phyloP scores from a whole-genome alignment of 1,284 basidiomycete genomes.

The Pholiota adiposa region DNA sequence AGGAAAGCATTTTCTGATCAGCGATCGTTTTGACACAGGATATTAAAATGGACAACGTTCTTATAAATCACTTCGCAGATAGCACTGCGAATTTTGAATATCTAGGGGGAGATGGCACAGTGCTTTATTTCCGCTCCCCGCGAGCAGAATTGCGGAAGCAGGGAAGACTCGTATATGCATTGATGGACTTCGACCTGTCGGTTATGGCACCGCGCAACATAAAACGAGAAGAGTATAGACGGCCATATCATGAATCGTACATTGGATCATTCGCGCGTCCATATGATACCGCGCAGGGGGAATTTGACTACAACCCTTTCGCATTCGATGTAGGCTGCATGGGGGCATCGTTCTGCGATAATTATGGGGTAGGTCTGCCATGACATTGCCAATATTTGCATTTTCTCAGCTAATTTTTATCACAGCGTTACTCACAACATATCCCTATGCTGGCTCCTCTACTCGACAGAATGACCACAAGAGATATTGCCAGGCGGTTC shows the following conservation, averaged over 20 bases:
- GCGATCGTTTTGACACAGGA: background rate
- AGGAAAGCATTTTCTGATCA: too few species aligned
- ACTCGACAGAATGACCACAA: constrained; percentile 30
- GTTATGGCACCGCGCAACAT: constrained; percentile 19
- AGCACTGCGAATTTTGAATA: too few species aligned
- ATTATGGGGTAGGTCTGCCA: constrained; percentile 15
- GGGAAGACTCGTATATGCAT: constrained; percentile 16
- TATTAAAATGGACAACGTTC: constrained; percentile 6
- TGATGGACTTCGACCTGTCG: constrained; percentile 26
- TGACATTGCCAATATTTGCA: background rate
- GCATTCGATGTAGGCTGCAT: constrained; percentile 29
- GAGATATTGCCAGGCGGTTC: constrained; percentile 25
- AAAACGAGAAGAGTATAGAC: constrained; percentile 8
- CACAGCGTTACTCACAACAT: constrained; percentile 20
- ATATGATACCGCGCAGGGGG: constrained; percentile 25
- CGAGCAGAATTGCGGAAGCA: background rate
- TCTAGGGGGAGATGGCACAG: too few species aligned
- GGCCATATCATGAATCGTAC: constrained; percentile 10
- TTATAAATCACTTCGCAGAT: constrained; percentile 9
- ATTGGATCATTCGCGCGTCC: background rate
- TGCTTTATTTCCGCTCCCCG: too few species aligned
- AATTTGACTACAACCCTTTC: constrained; percentile 35
- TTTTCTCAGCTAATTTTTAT: background rate
- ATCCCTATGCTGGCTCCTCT: constrained; percentile 31
- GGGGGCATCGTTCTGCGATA: constrained; percentile 19